Base-by-base conservation (phyloP, 2,329 filamentous ascomycete species). In the Hypomyces perniciosus region DNA sequence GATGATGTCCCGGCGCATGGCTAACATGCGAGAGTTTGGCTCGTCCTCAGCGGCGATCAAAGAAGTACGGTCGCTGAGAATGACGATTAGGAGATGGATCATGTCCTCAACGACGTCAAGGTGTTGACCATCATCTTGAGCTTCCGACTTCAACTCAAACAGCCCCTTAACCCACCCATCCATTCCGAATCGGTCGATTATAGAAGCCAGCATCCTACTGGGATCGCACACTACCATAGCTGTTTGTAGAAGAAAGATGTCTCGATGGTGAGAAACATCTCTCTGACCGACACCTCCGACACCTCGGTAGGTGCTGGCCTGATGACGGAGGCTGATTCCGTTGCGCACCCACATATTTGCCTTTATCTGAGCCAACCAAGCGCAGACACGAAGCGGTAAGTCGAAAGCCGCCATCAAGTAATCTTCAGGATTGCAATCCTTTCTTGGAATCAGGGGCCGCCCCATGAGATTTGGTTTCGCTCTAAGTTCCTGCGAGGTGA, bases 341-440 rank as follows among this genome's bases (percentile, higher is more conserved):
- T 99, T 99, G 50, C 93, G 84, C 56, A 99, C 92, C 93, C 95
- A 99, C 84, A 97, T 95, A 46, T 90, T 89, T 13, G 92, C 90
- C 67, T 95, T 96, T 83, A 99, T 97, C 72, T 99, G 95, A 5
- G 93, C 88, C 31, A 99, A 76, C 93, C 93, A 99, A 20, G 90
- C 90, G 65, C 90, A 96, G 1, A 97, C 91, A 47, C 95, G 81
- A 4, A 99, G 75, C 1, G 95, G 92, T 61, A 89, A 96, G 66
- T 99, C 93, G 62, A 99, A 96, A 46, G 90, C 82, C 2, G 88
- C 85, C 66, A 96, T 84, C 26, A 96, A 74, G 61, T 91, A 85
- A 64, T 95, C 90, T 60, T 95, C 88, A 0, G 85, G 72, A 0
- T 73, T 74, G 56, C 80, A 78, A 12, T 81, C 76, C 26, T 78